phyloP scores from a whole-genome alignment of 2,329 filamentous ascomycete genomes.

The Alternaria sp. region DNA sequence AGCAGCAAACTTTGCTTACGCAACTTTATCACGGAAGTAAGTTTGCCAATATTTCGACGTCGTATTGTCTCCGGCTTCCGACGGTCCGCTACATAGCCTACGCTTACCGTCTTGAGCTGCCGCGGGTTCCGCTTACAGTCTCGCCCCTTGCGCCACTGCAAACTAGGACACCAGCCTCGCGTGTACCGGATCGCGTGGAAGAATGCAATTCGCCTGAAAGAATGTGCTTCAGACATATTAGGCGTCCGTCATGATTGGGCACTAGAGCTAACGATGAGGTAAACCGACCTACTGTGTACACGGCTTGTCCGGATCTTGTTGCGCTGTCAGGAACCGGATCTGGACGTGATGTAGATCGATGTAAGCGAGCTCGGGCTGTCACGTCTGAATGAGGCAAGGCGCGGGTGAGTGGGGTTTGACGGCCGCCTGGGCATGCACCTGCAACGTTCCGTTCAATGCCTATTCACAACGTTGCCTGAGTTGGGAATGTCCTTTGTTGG shows the following conservation, averaged over 20 bases:
- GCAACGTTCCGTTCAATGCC: conserved; percentile 18
- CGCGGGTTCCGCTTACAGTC: conserved; percentile 1
- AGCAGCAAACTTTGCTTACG: conserved; percentile 1
- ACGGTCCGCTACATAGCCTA: background rate
- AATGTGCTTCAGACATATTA: conserved; percentile 21
- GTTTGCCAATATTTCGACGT: background rate
- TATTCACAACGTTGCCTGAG: conserved; percentile 14
- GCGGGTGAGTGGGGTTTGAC: conserved; percentile 20
- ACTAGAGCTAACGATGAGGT: conserved; percentile 30
- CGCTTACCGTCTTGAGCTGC: conserved; percentile 1
- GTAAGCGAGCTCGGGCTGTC: conserved; percentile 21
- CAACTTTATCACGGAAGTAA: background rate
- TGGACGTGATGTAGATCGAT: conserved; percentile 20
- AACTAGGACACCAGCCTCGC: conserved; percentile 15
- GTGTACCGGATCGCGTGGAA: conserved; percentile 25
- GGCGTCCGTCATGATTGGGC: conserved; percentile 23
- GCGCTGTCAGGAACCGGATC: conserved; percentile 21
- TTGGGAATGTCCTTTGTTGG: background rate
- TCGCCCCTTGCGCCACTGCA: conserved; percentile 15
- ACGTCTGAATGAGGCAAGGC: conserved; percentile 21
- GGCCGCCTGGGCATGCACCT: conserved; percentile 16
- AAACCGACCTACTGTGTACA: conserved; percentile 13
- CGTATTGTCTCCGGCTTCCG: background rate
- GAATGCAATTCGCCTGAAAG: conserved; percentile 19
- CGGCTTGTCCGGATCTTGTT: conserved; percentile 12